These are phyloP conservation scores for Mycena epipterygia DNA, from an alignment of 768 basidiomycete species.

Conservation along the genomic window DNA sequence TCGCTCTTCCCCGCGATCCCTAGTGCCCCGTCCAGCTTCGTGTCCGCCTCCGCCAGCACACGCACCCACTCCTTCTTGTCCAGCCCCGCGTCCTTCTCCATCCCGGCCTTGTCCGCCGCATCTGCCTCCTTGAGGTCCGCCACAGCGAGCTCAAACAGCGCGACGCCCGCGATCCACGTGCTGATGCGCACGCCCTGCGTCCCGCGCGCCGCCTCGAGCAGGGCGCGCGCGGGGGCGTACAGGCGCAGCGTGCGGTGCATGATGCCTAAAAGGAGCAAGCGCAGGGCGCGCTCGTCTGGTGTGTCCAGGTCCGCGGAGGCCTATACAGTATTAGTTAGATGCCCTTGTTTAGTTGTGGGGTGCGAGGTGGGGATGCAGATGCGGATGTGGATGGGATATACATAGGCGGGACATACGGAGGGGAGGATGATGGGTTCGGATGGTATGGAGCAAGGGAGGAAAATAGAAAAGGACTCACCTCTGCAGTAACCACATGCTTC, in stretches of 20 bases:
- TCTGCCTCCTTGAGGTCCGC: constrained; percentile 75
- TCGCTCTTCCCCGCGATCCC: constrained; percentile 60
- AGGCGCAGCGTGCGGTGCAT: constrained; percentile 69
- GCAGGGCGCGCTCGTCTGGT: constrained; percentile 77
- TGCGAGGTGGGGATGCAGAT: constrained; percentile 8
- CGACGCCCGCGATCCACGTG: constrained; percentile 78
- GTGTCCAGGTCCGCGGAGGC: constrained; percentile 67
- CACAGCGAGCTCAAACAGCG: constrained; percentile 79
- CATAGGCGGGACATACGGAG: too few relatives aligned
- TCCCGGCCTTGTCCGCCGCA: constrained; percentile 48
- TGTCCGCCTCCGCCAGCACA: constrained; percentile 62
- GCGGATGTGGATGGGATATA: too few relatives aligned
- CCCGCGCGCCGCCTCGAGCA: constrained; percentile 65
- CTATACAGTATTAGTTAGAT: too few relatives aligned
- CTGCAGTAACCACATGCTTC: constrained; percentile 13
- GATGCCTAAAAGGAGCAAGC: constrained; percentile 78
- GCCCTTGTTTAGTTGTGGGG: too few relatives aligned
- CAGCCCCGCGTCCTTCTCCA: constrained; percentile 29
- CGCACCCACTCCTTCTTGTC: constrained; percentile 62
- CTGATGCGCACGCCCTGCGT: constrained; percentile 61
- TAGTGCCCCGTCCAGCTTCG: constrained; percentile 67
- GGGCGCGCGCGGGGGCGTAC: constrained; percentile 58
- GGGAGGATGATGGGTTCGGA: too few relatives aligned
- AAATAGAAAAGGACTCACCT: not conserved
- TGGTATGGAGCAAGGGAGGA: not conserved